A percentile compares a stretch with the other conserved stretches of the same genome.
phyloP scores from a whole-genome alignment of 495 filamentous ascomycete species.

The Penicillium egyptiacum region DNA sequence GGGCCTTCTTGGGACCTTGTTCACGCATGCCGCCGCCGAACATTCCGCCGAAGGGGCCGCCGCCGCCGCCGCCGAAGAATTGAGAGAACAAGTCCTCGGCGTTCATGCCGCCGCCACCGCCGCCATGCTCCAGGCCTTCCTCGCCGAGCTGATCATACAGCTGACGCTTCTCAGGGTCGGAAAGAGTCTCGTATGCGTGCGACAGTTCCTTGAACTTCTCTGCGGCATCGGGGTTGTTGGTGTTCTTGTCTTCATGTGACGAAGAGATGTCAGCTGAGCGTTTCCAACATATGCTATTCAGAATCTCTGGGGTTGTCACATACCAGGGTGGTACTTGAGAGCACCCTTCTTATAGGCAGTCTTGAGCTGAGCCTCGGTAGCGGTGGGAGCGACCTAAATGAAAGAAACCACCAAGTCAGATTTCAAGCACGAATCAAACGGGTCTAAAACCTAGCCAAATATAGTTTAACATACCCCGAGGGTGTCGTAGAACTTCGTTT shows the following conservation, averaged over 20 bases:
- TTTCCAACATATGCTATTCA: background rate
- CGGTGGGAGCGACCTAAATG: constrained; percentile 66
- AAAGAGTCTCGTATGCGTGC: constrained; percentile 90
- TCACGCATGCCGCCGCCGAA: constrained; percentile 81
- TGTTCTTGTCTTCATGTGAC: constrained; percentile 78
- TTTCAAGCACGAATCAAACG: constrained; percentile 10
- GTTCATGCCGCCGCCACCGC: constrained; percentile 81
- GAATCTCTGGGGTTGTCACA: constrained; percentile 12
- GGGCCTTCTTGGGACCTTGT: constrained; percentile 85
- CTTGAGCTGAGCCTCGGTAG: constrained; percentile 77
- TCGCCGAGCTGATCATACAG: constrained; percentile 98
- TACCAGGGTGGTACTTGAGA: constrained; percentile 90
- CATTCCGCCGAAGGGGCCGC: constrained; percentile 77
- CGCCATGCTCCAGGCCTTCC: constrained; percentile 88
- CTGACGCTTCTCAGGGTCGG: constrained; percentile 83
- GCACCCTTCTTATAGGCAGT: constrained; percentile 90
- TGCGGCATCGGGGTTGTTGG: constrained; percentile 85
- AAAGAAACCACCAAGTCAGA: constrained; percentile 27
- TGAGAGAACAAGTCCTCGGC: constrained; percentile 97
- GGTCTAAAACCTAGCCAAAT: background rate
- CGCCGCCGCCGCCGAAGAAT: constrained; percentile 92
- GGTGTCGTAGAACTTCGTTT: constrained; percentile 82
- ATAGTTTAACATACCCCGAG: constrained; percentile 66
- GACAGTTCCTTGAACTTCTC: constrained; percentile 99
- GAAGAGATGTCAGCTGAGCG: background rate